A percentile compares a stretch with the other conserved stretches of the same genome.
Conservation (phyloP, 1,139 yeast genomes). For the Hemisphaericaspora lyxosophila region DNA sequence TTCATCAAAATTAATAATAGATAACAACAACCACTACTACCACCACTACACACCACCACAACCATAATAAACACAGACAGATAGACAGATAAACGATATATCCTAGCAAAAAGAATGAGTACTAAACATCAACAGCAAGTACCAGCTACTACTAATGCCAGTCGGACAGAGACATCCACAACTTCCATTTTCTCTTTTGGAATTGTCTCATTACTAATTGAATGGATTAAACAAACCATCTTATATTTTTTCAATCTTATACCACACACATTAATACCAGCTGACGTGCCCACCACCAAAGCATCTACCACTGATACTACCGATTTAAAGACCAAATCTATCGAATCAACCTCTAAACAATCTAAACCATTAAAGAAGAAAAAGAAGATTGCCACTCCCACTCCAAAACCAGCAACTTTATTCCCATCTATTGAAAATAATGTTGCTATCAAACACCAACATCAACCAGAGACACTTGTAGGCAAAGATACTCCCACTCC, state of each 20-base stretch:
- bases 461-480: not conserved
- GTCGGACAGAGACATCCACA: not conserved
- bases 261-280: slow-evolving; percentile 2
- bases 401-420: not conserved
- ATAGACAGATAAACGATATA: not conserved
- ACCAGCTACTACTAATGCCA: too few species aligned
- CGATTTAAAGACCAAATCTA: not conserved
- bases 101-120: not conserved
- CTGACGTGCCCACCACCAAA: not conserved
- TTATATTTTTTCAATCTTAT: not conserved
- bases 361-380: not conserved
- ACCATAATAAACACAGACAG: not conserved
- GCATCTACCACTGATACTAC: not conserved
- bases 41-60: not conserved
- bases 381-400: not conserved
- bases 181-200: not conserved
- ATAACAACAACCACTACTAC: too few species aligned
- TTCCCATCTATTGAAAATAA: slow-evolving; percentile 4
- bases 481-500: slow-evolving; percentile 7
- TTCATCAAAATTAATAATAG: too few species aligned
- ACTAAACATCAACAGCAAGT: not conserved
- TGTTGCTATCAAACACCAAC: not conserved
- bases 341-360: not conserved
- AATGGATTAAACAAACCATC: not conserved
- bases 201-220: not conserved